Conservation (phyloP, 2,329 filamentous ascomycete species). For the Hypocrella siamensis region DNA sequence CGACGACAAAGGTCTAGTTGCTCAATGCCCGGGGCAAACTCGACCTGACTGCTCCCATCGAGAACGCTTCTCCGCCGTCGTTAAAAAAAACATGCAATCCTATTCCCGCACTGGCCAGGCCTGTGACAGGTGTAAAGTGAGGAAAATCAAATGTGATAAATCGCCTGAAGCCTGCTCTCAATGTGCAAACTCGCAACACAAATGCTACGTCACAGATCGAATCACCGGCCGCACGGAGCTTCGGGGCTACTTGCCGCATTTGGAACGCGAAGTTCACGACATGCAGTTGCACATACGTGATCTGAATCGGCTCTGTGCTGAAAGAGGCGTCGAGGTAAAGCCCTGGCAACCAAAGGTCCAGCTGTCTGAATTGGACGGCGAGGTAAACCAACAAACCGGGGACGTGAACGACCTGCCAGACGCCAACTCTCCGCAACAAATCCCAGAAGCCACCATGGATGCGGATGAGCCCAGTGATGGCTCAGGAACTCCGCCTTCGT, state of each 20-base stretch:
- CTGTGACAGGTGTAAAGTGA: conserved; percentile 79
- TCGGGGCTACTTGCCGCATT: conserved; percentile 60
- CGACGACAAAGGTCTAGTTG: conserved; percentile 6
- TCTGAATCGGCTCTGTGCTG: conserved; percentile 49
- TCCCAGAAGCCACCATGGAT: conserved; percentile 10
- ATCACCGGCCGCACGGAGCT: conserved; percentile 69
- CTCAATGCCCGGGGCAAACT: no score
- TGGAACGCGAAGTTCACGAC: conserved; percentile 57
- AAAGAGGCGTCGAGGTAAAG: conserved; percentile 44
- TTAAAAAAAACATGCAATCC: conserved; percentile 38
- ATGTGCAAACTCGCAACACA: conserved; percentile 58
- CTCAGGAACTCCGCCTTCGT: conserved; percentile 5
- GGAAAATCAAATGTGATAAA: conserved; percentile 80
- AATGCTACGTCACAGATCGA: conserved; percentile 75
- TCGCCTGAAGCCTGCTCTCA: conserved; percentile 68
- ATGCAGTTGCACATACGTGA: conserved; percentile 52
- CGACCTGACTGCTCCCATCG: no score
- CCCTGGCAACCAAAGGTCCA: no score
- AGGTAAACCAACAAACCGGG: no score
- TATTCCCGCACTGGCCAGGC: conserved; percentile 62
- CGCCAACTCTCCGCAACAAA: conserved; percentile 13
- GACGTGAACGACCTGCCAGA: no score
- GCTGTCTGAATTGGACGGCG: no score
- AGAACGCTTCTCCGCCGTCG: conserved; percentile 39
- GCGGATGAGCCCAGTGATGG: conserved; percentile 10